Percentiles rank a stretch among this genome's conserved stretches.
phyloP scores from a whole-genome alignment of 768 basidiomycete species.

The Lactarius pseudohatsudake region DNA sequence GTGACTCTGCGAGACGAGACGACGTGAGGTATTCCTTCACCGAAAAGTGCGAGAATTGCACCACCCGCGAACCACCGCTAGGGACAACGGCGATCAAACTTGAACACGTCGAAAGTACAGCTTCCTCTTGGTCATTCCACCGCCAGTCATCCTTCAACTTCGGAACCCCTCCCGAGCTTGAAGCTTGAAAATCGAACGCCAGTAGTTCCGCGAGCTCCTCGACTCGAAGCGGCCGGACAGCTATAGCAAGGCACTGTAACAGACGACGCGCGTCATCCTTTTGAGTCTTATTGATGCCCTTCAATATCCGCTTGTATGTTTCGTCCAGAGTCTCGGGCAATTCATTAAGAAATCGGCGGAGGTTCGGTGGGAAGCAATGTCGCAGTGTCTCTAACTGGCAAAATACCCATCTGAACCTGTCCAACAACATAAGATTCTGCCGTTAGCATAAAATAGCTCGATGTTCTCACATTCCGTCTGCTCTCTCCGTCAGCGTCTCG shows the following conservation, averaged over 20 bases:
- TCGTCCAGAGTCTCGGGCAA: no score
- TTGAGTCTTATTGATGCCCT: no score
- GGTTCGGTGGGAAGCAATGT: not conserved
- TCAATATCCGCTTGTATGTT: no score
- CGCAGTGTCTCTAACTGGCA: no score
- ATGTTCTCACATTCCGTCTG: not conserved
- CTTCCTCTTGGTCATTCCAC: not conserved
- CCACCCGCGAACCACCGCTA: not conserved
- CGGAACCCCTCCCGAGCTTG: not conserved
- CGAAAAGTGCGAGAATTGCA: not conserved
- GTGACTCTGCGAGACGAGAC: not conserved
- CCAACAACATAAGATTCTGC: not conserved
- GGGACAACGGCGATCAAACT: not conserved
- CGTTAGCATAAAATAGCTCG: not conserved
- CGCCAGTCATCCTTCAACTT: no score
- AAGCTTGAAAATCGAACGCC: not conserved
- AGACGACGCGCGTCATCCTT: no score
- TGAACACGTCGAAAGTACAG: not conserved
- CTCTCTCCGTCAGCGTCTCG: no score
- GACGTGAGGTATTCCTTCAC: not conserved
- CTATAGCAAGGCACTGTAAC: no score
- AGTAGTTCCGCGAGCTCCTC: not conserved
- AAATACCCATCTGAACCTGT: not conserved
- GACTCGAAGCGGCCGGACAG: no score
- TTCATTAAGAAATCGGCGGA: not conserved